Conservation (phyloP, 2,329 filamentous ascomycete genomes). For the Ceratocystis destructans region DNA sequence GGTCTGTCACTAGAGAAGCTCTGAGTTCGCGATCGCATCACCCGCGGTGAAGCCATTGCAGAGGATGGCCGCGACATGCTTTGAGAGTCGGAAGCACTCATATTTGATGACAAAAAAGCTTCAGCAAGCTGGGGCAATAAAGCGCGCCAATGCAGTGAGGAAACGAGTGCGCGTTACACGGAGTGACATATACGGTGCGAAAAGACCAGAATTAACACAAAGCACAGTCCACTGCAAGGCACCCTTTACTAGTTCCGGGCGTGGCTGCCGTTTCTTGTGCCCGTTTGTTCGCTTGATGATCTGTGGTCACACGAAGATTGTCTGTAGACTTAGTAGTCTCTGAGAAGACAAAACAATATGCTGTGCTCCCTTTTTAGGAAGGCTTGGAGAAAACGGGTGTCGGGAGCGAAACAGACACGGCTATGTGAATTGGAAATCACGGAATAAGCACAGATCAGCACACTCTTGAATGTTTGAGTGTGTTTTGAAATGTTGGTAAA, state of each 20-base stretch:
- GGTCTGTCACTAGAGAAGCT: slow-evolving; percentile 61
- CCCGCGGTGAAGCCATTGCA: slow-evolving; percentile 26
- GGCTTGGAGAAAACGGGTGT: neutral
- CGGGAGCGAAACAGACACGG: neutral
- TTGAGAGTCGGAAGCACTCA: slow-evolving; percentile 14
- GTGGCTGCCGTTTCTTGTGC: neutral
- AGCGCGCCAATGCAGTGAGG: neutral
- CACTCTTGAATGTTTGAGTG: neutral
- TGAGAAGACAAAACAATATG: neutral
- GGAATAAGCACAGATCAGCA: neutral
- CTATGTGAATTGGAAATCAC: neutral
- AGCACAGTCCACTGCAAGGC: slow-evolving; percentile 7
- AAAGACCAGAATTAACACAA: neutral
- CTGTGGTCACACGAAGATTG: slow-evolving; percentile 6
- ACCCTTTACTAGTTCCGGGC: neutral
- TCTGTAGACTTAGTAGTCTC: neutral
- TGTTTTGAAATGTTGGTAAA: neutral
- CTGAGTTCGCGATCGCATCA: slow-evolving; percentile 37
- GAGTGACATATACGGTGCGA: slow-evolving; percentile 7
- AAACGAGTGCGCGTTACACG: neutral
- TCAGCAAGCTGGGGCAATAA: neutral
- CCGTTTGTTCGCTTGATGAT: slow-evolving; percentile 2
- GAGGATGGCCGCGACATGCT: slow-evolving; percentile 27
- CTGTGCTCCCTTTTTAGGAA: neutral
- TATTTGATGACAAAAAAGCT: slow-evolving; percentile 5